Conservation (phyloP, 176 grass and related monocot genomes). For the Chrysopogon serrulatus region DNA sequence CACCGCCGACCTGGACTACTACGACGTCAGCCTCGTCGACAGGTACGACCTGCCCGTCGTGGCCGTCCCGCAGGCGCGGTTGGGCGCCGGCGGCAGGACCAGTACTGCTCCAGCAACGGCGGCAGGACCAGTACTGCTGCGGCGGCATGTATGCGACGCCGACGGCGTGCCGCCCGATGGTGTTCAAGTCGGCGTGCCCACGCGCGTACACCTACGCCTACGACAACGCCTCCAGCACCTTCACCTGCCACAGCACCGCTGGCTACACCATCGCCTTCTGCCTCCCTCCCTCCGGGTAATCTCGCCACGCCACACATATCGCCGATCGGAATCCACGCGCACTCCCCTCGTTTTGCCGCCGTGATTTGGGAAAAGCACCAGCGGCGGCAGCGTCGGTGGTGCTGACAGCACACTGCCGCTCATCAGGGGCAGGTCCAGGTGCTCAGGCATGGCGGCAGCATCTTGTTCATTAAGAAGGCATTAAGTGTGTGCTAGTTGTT, state of each 20-base stretch:
- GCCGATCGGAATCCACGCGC: too few relatives aligned
- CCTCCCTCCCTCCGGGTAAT: constrained; percentile 44
- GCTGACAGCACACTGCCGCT: not conserved
- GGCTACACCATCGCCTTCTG: constrained; percentile 93
- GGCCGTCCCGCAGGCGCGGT: constrained; percentile 38
- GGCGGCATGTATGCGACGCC: constrained; percentile 77
- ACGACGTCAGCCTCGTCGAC: constrained; percentile 88
- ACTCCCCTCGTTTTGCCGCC: not conserved
- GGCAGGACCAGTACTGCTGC: constrained; percentile 80
- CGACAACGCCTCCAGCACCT: constrained; percentile 73
- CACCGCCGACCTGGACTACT: constrained; percentile 48
- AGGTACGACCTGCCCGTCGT: constrained; percentile 86
- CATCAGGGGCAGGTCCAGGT: too few relatives aligned
- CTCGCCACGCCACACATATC: too few relatives aligned
- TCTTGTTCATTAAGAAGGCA: too few relatives aligned
- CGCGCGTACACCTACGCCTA: constrained; percentile 91
- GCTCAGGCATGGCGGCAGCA: too few relatives aligned
- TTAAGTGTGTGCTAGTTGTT: too few relatives aligned
- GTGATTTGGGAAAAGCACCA: not conserved
- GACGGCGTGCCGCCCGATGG: constrained; percentile 54
- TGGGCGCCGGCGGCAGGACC: constrained; percentile 28
- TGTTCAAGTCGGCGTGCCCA: constrained; percentile 87
- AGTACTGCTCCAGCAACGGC: too few relatives aligned
- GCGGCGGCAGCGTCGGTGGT: not conserved
- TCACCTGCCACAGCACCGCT: constrained; percentile 60